Percentiles rank a stretch among this genome's conserved stretches.
Conservation (phyloP, 129 eudicot species). For the Chrysanthemum lavandulifolium region DNA sequence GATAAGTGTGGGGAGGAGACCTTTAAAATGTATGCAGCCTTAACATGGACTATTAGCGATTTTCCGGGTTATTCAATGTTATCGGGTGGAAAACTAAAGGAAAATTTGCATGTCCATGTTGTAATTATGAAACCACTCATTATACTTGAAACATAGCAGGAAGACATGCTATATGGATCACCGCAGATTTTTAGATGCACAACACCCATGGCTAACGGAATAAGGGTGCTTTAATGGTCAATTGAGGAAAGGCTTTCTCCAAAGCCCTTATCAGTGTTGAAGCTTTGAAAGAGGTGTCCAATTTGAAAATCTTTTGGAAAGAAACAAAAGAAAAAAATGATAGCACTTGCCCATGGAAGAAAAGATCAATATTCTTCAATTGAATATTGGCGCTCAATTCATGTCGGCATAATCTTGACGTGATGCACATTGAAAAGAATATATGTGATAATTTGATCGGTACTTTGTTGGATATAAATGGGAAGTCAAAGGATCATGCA, state of each 20-base stretch:
- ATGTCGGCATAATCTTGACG: constrained; percentile 16
- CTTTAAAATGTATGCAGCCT: not conserved
- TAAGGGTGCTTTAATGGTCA: constrained; percentile 6
- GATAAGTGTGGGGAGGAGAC: not conserved
- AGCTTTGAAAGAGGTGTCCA: not conserved
- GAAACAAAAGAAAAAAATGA: not conserved
- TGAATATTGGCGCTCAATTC: constrained; percentile 7
- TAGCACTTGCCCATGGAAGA: constrained; percentile 19
- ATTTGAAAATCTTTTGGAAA: not conserved
- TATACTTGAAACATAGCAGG: no score
- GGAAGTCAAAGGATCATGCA: no score
- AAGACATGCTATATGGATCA: no score
- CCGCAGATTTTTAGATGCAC: not conserved
- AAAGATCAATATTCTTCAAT: constrained; percentile 17
- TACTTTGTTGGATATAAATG: no score
- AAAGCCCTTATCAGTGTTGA: not conserved
- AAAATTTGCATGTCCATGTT: no score
- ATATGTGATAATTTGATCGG: not conserved
- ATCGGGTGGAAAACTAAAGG: no score
- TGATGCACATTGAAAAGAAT: constrained; percentile 21
- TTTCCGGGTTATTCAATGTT: not conserved
- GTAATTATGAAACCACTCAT: no score
- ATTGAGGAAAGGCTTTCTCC: not conserved
- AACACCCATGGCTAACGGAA: constrained; percentile 5
- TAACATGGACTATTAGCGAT: not conserved